phyloP scores from a whole-genome alignment of 768 basidiomycete genomes.

The Tricholoma sp. region DNA sequence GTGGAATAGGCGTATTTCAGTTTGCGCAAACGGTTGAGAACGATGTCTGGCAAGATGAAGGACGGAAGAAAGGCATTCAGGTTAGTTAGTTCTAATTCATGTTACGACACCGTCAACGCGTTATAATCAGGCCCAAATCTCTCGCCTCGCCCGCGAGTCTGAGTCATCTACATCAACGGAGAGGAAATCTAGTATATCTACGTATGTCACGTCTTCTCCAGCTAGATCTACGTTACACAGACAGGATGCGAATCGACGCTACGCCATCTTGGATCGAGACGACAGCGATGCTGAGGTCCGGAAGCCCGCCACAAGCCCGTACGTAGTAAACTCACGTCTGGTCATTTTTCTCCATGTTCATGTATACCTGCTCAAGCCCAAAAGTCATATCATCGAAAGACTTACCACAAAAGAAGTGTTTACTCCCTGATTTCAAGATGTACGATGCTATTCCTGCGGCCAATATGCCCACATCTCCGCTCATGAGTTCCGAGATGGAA shows the following conservation, averaged over 20 bases:
- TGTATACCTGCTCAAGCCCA: conserved; percentile 34
- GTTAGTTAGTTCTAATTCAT: conserved; percentile 30
- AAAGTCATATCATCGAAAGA: conserved; percentile 53
- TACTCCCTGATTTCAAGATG: conserved; percentile 50
- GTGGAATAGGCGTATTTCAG: conserved; percentile 61
- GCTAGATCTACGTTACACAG: conserved; percentile 13
- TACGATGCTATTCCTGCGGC: conserved; percentile 62
- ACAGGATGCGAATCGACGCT: conserved; percentile 41
- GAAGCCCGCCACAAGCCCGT: conserved; percentile 38
- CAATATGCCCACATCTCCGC: conserved; percentile 17
- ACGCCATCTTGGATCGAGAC: conserved; percentile 40
- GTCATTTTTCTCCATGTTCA: background rate
- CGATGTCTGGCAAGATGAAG: conserved; percentile 60
- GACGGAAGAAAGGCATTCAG: conserved; percentile 54
- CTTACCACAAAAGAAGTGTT: conserved; percentile 21
- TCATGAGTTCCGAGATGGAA: conserved; percentile 59
- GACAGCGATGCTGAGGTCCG: conserved; percentile 24
- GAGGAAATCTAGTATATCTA: conserved; percentile 8
- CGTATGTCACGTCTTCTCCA: conserved; percentile 12
- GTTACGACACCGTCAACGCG: background rate
- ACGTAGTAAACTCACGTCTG: conserved; percentile 1
- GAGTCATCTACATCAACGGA: conserved; percentile 25
- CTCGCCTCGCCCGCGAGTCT: conserved; percentile 42
- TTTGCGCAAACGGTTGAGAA: conserved; percentile 77
- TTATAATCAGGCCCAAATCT: conserved; percentile 47